A percentile compares a stretch with the other conserved stretches of the same genome.
Evolutionary conservation across 345 rosid genomes (phyloP).

Genomic region (Eucalyptus urophylla): DNA sequence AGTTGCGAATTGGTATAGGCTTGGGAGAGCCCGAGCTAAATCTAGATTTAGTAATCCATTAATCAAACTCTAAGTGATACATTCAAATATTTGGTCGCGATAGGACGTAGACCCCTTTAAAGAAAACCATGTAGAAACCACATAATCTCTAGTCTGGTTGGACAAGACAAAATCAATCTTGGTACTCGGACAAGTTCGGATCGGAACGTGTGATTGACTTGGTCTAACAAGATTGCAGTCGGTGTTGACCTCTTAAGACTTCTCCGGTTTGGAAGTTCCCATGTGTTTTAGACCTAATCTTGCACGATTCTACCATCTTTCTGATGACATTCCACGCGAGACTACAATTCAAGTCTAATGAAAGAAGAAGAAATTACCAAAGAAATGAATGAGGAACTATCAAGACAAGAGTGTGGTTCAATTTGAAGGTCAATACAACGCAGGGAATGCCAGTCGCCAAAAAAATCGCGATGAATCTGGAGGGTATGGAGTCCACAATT

Average conservation of each 20-base stretch:
- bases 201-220: neutral
- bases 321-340: neutral
- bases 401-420: neutral
- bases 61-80: rapidly evolving
- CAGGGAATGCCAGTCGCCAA: neutral
- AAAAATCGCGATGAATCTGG: neutral
- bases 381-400: neutral
- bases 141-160: neutral
- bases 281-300: neutral
- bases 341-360: neutral
- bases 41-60: no score
- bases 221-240: neutral
- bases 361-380: neutral
- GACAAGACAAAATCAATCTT: neutral
- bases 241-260: neutral
- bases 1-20: rapidly evolving
- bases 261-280: neutral
- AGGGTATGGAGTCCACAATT: neutral
- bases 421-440: neutral
- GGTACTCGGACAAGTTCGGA: neutral
- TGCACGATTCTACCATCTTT: neutral
- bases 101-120: neutral
- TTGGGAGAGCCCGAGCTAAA: no score
- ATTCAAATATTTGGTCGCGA: no score
- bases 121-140: neutral